Conservation (phyloP, 345 rosid species). For the Syzygium oleosum region DNA sequence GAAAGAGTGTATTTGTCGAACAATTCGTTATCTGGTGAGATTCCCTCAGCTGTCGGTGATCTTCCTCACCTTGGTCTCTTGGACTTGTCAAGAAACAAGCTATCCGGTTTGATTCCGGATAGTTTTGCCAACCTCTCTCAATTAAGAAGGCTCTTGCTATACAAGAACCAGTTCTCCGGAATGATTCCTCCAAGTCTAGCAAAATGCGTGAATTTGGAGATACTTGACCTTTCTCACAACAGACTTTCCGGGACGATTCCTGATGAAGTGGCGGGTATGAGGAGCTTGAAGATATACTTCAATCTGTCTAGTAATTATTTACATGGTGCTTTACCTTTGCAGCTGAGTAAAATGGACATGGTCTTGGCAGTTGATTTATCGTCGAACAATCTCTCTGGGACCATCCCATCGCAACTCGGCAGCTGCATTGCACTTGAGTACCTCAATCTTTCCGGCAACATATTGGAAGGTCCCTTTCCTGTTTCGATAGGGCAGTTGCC, state of each 20-base stretch:
- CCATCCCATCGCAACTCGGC: constrained; percentile 66
- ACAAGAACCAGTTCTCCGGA: constrained; percentile 64
- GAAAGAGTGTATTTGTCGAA: constrained; percentile 79
- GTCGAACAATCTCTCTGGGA: constrained; percentile 56
- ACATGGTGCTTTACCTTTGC: constrained; percentile 56
- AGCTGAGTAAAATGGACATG: constrained; percentile 96
- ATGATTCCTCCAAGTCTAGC: constrained; percentile 64
- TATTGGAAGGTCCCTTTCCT: constrained; percentile 52
- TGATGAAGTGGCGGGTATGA: constrained; percentile 48
- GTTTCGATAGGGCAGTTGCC: constrained; percentile 64
- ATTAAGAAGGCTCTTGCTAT: constrained; percentile 54
- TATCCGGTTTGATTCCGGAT: constrained; percentile 75
- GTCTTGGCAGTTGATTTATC: constrained; percentile 83
- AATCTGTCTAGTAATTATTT: constrained; percentile 77
- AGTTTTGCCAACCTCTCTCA: constrained; percentile 69
- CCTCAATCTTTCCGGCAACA: constrained; percentile 66
- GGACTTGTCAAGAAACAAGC: constrained; percentile 73
- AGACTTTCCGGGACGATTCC: constrained; percentile 61
- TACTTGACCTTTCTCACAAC: constrained; percentile 77
- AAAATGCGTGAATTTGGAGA: constrained; percentile 66
- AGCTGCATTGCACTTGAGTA: constrained; percentile 85
- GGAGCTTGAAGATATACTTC: constrained; percentile 76
- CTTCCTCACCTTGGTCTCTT: constrained; percentile 73
- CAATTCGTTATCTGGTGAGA: constrained; percentile 61
- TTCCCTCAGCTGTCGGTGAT: constrained; percentile 65